Conservation (phyloP, 495 filamentous ascomycete species). For the Astrothelium subdiscretum region DNA sequence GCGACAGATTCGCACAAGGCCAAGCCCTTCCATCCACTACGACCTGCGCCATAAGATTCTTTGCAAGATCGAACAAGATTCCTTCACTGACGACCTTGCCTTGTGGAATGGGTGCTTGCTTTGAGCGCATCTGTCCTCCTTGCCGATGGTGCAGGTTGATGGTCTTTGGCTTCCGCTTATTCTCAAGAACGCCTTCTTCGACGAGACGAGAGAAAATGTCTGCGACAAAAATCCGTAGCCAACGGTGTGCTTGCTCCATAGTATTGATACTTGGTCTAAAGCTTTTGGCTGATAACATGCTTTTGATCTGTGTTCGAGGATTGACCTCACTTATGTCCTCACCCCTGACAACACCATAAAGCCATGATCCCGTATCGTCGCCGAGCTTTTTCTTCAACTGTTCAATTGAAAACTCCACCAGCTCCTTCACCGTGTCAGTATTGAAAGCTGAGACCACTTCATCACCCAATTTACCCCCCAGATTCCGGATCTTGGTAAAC, state of each 20-base stretch:
- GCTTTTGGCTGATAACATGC: conserved; percentile 95
- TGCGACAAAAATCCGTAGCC: conserved; percentile 84
- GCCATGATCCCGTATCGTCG: conserved; percentile 78
- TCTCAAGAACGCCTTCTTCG: conserved; percentile 84
- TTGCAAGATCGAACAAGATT: conserved; percentile 65
- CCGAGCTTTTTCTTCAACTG: conserved; percentile 70
- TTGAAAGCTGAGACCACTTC: conserved; percentile 64
- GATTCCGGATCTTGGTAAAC: conserved; percentile 90
- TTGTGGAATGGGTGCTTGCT: conserved; percentile 64
- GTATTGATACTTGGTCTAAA: conserved; percentile 77
- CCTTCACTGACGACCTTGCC: conserved; percentile 60
- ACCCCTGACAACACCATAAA: conserved; percentile 77
- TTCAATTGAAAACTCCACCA: conserved; percentile 61
- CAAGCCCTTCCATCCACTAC: conserved; percentile 65
- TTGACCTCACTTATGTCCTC: conserved; percentile 83
- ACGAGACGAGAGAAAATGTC: conserved; percentile 85
- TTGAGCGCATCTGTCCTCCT: conserved; percentile 56
- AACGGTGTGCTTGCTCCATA: conserved; percentile 69
- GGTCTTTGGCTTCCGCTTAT: conserved; percentile 73
- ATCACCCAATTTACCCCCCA: conserved; percentile 92
- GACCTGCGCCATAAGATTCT: conserved; percentile 63
- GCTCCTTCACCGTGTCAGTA: conserved; percentile 68
- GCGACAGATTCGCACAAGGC: conserved; percentile 75
- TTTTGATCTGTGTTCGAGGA: conserved; percentile 84
- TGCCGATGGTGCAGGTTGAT: conserved; percentile 73